Conservation (phyloP, 257 asterid species). For the Solanum infundibuliforme region DNA sequence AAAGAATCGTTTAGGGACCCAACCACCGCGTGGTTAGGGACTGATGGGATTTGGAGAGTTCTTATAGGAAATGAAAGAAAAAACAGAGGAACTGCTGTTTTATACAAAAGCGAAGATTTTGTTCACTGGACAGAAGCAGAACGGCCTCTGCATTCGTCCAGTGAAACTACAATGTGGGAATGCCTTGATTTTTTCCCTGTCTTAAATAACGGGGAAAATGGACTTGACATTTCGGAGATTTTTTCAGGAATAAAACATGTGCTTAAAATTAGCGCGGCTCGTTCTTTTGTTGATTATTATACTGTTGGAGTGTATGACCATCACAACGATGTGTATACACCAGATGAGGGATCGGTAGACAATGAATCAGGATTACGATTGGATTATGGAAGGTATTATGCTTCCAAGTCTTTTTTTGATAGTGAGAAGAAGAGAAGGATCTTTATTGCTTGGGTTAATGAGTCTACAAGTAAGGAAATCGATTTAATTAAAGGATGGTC, state of each 20-base stretch:
- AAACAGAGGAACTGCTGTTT: conserved; percentile 8
- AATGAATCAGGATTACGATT: background rate
- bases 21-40: conserved; percentile 34
- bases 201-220: background rate
- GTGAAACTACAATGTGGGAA: conserved; percentile 42
- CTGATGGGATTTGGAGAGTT: conserved; percentile 29
- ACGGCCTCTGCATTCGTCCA: conserved; percentile 14
- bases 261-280: conserved; percentile 19
- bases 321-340: conserved; percentile 4
- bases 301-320: conserved; percentile 19
- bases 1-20: conserved; percentile 28
- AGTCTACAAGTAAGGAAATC: conserved; percentile 10
- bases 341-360: conserved; percentile 5
- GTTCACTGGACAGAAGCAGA: conserved; percentile 13
- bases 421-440: conserved; percentile 21
- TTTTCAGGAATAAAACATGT: conserved; percentile 22
- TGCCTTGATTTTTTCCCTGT: conserved; percentile 36
- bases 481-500: conserved; percentile 24
- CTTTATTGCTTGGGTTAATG: conserved; percentile 36
- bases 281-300: conserved; percentile 23
- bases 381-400: background rate
- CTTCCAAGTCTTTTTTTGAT: conserved; percentile 11
- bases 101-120: conserved; percentile 29
- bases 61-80: conserved; percentile 16
- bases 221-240: conserved; percentile 13